Evolutionary conservation across 345 rosid genomes (phyloP).

Genomic region (Alliaria petiolata): DNA sequence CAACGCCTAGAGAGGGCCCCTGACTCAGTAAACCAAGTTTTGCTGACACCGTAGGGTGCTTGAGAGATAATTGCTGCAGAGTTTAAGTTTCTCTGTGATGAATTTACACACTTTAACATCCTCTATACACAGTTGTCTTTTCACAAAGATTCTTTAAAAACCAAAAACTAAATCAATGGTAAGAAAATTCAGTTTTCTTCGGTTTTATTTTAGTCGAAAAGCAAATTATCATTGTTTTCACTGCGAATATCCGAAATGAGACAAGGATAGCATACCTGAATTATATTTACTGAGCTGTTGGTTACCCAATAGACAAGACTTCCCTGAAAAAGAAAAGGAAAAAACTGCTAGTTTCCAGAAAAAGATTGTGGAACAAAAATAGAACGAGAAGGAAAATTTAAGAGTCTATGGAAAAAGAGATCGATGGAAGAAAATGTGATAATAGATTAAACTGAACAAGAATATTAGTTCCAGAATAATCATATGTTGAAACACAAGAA

Average conservation of each 20-base stretch:
- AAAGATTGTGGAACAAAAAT: background rate
- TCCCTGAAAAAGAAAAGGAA: conserved; percentile 64
- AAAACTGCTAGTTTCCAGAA: background rate
- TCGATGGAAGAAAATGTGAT: background rate
- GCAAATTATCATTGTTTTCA: background rate
- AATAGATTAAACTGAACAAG: background rate
- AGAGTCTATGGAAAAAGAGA: background rate
- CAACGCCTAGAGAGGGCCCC: background rate
- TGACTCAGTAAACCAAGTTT: conserved; percentile 56
- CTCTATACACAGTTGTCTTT: too few species aligned
- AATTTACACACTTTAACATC: background rate
- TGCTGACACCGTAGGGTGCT: conserved; percentile 50
- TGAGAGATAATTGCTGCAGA: conserved; percentile 71
- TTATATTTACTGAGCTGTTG: conserved; percentile 57
- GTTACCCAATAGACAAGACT: conserved; percentile 90
- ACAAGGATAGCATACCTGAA: conserved; percentile 57
- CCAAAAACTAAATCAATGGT: too few species aligned
- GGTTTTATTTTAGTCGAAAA: background rate
- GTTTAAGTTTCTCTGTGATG: background rate
- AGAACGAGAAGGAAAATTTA: background rate
- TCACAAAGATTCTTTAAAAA: too few species aligned
- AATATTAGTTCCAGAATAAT: background rate
- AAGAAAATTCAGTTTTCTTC: too few species aligned
- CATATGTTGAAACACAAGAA: background rate
- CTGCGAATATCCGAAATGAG: background rate